phyloP scores from a whole-genome alignment of 257 asterid species.

The Phtheirospermum japonicum region DNA sequence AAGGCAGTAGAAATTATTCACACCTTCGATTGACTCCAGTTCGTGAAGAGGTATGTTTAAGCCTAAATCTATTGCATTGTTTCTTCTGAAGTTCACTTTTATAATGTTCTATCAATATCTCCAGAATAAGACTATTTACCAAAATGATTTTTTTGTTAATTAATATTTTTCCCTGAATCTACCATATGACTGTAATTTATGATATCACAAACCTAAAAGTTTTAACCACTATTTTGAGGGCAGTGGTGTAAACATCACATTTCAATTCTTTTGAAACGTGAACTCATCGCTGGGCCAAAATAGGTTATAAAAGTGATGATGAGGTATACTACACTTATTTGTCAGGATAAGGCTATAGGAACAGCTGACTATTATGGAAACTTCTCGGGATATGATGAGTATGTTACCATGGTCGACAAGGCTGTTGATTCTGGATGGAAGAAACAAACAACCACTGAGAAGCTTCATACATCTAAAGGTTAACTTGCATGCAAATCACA shows the following conservation, averaged over 20 bases:
- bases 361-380: slow-evolving; percentile 38
- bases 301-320: slow-evolving; percentile 18
- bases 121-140: too few species aligned
- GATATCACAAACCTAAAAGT: not conserved
- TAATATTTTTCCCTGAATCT: too few species aligned
- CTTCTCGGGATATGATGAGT: slow-evolving; percentile 66
- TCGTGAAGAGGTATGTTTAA: too few species aligned
- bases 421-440: slow-evolving; percentile 69
- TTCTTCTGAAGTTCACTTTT: not conserved
- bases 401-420: slow-evolving; percentile 81
- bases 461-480: slow-evolving; percentile 47
- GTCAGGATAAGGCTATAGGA: slow-evolving; percentile 59
- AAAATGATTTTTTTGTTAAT: too few species aligned
- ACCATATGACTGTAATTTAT: not conserved
- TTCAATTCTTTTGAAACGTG: too few species aligned
- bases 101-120: too few species aligned
- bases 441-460: slow-evolving; percentile 44
- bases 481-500: too few species aligned
- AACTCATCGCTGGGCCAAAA: not conserved
- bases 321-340: slow-evolving; percentile 20
- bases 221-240: not conserved
- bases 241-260: not conserved
- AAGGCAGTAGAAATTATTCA: slow-evolving; percentile 46
- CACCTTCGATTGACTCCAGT: slow-evolving; percentile 67
- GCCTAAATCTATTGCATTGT: not conserved